Evolutionary conservation across 176 grass and related monocot species (phyloP).

Genomic region (Lolium perenne): DNA sequence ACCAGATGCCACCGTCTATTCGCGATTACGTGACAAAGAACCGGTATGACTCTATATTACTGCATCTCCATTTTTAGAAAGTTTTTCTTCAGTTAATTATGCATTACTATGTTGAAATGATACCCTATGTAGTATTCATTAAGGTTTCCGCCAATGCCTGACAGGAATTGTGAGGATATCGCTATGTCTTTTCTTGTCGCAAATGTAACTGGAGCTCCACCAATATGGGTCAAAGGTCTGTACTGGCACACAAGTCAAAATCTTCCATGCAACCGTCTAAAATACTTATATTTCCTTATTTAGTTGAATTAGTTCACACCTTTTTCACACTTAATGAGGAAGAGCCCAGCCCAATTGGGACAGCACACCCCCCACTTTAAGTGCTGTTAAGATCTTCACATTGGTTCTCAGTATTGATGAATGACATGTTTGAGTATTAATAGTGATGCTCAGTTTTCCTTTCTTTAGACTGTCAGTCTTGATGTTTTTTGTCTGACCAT

Average conservation of each 20-base stretch:
- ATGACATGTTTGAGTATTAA: constrained; percentile 1
- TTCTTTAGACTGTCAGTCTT: not conserved
- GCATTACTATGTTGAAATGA: not conserved
- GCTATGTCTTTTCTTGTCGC: constrained; percentile 97
- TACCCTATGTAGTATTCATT: not conserved
- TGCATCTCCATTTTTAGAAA: constrained; percentile 9
- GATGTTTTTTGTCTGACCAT: not conserved
- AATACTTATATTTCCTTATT: not conserved
- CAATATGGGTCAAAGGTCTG: constrained; percentile 97
- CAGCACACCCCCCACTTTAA: not conserved
- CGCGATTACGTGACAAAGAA: constrained; percentile 74
- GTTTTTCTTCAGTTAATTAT: constrained; percentile 5
- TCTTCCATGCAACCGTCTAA: not conserved
- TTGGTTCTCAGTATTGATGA: not conserved
- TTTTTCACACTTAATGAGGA: not conserved
- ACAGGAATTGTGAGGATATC: constrained; percentile 97
- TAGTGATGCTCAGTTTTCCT: not conserved
- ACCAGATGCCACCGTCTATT: constrained; percentile 66
- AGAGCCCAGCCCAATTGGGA: not conserved
- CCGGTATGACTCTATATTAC: constrained; percentile 47
- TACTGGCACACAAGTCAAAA: not conserved
- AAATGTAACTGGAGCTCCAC: constrained; percentile 85
- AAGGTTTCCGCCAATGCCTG: constrained; percentile 8
- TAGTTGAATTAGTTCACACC: not conserved
- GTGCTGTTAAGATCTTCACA: not conserved